Conservation (phyloP, 106 monocot species). For the Phalaenopsis aphrodite region DNA sequence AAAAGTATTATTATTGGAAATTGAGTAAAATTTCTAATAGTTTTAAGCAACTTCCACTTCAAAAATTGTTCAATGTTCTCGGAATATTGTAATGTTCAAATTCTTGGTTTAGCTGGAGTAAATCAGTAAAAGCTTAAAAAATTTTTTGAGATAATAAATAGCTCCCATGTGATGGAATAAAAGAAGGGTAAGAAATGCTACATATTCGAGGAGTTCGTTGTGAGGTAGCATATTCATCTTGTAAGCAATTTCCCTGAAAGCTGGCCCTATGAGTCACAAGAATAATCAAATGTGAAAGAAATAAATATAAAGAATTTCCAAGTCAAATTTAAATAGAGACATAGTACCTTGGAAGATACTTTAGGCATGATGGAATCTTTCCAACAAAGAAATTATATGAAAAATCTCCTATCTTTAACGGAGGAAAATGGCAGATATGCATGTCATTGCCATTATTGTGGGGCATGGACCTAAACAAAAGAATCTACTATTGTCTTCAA, state of each 20-base stretch:
- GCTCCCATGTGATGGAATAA: neutral
- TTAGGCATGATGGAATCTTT: constrained; percentile 52
- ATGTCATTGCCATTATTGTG: constrained; percentile 22
- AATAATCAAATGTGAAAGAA: neutral
- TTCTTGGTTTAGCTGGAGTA: neutral
- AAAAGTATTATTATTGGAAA: neutral
- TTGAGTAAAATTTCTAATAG: neutral
- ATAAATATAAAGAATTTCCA: neutral
- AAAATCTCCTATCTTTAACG: constrained; percentile 49
- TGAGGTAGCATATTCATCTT: constrained; percentile 35
- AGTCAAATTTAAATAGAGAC: neutral
- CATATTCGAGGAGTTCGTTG: constrained; percentile 42
- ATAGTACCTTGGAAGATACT: constrained; percentile 54
- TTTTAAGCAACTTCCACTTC: neutral
- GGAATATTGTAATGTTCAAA: neutral
- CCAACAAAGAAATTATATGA: constrained; percentile 71
- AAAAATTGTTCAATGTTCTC: neutral
- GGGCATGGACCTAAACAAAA: constrained; percentile 21
- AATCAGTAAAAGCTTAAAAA: neutral
- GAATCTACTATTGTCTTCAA: neutral
- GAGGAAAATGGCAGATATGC: constrained; percentile 26
- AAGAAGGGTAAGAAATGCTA: constrained; percentile 9
- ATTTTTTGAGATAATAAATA: neutral
- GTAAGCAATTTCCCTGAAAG: constrained; percentile 73
- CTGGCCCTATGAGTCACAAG: constrained; percentile 33